Evolutionary conservation across 352 stramenopile genomes (phyloP).

Genomic region (Phytophthora foliorum): DNA sequence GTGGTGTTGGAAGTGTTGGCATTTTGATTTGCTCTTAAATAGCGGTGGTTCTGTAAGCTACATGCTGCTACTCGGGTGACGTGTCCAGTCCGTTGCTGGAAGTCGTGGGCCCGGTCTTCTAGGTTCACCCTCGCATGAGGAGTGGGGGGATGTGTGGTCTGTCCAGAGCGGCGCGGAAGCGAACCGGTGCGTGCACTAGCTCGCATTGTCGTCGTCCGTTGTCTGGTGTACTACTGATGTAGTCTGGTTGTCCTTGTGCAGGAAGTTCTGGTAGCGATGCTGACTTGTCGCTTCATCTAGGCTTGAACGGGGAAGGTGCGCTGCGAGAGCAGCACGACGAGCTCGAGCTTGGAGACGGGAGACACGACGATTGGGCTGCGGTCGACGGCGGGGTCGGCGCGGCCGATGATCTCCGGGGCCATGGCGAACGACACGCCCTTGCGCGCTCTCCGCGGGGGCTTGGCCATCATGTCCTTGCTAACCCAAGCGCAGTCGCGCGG

Average conservation of each 20-base stretch:
- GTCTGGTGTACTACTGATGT: slow-evolving; percentile 38
- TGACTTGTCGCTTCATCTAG: slow-evolving; percentile 23
- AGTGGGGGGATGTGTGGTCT: slow-evolving; percentile 16
- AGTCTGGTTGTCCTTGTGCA: slow-evolving; percentile 40
- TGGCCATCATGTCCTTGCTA: slow-evolving; percentile 61
- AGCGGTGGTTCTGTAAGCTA: slow-evolving; percentile 42
- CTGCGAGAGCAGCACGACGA: slow-evolving; percentile 77
- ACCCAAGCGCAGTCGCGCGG: slow-evolving; percentile 56
- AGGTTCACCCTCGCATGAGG: slow-evolving; percentile 28
- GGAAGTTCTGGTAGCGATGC: neutral
- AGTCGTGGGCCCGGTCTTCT: slow-evolving; percentile 13
- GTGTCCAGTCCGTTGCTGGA: slow-evolving; percentile 7
- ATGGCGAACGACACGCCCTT: slow-evolving; percentile 82
- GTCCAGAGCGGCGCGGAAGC: slow-evolving; percentile 9
- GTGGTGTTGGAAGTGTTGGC: slow-evolving; percentile 34
- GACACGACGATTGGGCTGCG: slow-evolving; percentile 81
- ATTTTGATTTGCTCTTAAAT: slow-evolving; percentile 44
- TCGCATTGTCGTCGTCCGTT: slow-evolving; percentile 10
- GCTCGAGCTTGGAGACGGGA: slow-evolving; percentile 79
- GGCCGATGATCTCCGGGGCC: slow-evolving; percentile 73
- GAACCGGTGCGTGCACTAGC: slow-evolving; percentile 6
- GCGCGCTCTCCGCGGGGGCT: slow-evolving; percentile 32
- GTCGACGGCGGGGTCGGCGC: slow-evolving; percentile 74
- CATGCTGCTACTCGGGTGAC: slow-evolving; percentile 19
- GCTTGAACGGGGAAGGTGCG: slow-evolving; percentile 72